Conservation (phyloP, 345 rosid species). For the Sisymbrium irio region DNA sequence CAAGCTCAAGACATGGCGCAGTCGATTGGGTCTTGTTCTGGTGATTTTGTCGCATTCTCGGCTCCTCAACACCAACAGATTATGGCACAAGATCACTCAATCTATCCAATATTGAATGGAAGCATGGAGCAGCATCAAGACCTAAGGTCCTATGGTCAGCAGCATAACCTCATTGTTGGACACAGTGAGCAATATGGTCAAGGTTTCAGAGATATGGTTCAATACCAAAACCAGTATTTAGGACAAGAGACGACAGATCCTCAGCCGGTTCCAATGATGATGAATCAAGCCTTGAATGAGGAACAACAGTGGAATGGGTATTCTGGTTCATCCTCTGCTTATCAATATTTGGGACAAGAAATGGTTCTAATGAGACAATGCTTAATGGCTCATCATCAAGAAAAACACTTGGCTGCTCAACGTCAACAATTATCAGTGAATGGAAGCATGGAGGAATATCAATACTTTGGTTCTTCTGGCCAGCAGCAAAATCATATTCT, state of each 20-base stretch:
- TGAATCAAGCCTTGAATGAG: neutral
- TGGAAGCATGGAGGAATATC: neutral
- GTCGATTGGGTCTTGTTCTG: neutral
- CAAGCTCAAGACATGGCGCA: neutral
- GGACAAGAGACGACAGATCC: neutral
- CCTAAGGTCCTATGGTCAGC: neutral
- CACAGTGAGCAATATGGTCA: neutral
- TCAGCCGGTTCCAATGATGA: neutral
- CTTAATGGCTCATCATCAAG: neutral
- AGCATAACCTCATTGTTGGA: neutral
- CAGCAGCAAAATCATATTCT: neutral
- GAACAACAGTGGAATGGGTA: neutral
- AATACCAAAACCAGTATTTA: neutral
- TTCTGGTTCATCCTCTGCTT: neutral
- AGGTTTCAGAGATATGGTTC: neutral
- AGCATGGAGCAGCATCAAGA: neutral
- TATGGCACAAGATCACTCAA: neutral
- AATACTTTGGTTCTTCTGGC: neutral
- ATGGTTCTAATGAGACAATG: neutral
- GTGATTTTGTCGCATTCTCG: neutral
- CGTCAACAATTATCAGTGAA: neutral
- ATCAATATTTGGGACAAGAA: neutral
- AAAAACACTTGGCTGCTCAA: neutral
- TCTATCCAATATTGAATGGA: neutral
- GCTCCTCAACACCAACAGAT: neutral